Evolutionary conservation across 192 early-diverging fungal species (phyloP).

Genomic region (Coemansia aciculifera): DNA sequence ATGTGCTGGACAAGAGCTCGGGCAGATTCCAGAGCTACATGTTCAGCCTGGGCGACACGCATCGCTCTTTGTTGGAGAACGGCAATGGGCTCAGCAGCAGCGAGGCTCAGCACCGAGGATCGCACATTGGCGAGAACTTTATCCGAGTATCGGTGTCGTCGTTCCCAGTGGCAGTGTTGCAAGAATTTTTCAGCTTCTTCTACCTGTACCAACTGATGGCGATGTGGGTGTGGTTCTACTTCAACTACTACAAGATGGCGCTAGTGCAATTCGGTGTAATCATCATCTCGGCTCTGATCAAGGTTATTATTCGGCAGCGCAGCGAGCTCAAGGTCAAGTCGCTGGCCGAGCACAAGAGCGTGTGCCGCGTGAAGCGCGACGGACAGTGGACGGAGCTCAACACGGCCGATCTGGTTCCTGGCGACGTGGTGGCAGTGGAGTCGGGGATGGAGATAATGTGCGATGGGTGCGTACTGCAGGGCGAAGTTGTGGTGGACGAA

Average conservation of each 20-base stretch:
- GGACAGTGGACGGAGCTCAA: constrained; percentile 58
- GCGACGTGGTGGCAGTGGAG: constrained; percentile 61
- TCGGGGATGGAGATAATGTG: constrained; percentile 59
- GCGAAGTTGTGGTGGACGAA: constrained; percentile 75
- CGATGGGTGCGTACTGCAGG: constrained; percentile 68
- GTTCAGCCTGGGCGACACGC: constrained; percentile 62
- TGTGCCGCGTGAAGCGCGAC: constrained; percentile 60
- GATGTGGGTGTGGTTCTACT: constrained; percentile 70
- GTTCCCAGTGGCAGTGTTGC: constrained; percentile 52
- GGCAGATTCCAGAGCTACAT: constrained; percentile 59
- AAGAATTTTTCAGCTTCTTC: constrained; percentile 62
- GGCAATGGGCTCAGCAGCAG: constrained; percentile 53
- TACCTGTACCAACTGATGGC: constrained; percentile 70
- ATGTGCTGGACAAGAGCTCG: constrained; percentile 60
- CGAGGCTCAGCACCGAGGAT: constrained; percentile 58
- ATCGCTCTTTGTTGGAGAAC: constrained; percentile 50
- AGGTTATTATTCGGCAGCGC: constrained; percentile 56
- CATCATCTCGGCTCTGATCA: constrained; percentile 59
- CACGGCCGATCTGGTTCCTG: constrained; percentile 65
- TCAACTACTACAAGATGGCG: constrained; percentile 65
- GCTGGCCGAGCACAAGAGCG: constrained; percentile 58
- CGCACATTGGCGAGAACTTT: constrained; percentile 68
- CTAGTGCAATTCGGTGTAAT: constrained; percentile 61
- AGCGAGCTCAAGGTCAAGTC: constrained; percentile 60
- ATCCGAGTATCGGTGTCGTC: constrained; percentile 58